Conservation (phyloP, 2,329 filamentous ascomycete species). For the Magnaporthiopsis poae region DNA sequence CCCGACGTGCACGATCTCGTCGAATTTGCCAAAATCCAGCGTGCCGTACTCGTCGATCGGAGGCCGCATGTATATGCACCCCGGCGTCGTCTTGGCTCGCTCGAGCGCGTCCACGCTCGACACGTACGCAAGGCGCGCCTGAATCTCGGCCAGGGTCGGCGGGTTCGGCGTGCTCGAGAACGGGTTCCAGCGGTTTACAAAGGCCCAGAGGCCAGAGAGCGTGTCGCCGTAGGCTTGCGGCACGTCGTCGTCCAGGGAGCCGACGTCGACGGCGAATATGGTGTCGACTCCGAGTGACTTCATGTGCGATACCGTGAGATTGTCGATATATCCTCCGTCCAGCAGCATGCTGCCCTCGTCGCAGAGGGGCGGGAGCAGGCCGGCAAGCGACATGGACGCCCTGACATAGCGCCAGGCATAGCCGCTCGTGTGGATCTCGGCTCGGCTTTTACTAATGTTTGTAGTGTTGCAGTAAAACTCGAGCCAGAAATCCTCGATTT, state of each 20-base stretch:
- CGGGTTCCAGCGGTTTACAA: constrained; percentile 93
- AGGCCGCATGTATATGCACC: constrained; percentile 92
- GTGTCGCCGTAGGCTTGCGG: constrained; percentile 91
- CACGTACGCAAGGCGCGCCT: constrained; percentile 87
- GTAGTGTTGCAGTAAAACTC: constrained; percentile 99
- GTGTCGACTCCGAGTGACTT: constrained; percentile 84
- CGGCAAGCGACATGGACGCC: constrained; percentile 92
- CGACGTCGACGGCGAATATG: constrained; percentile 93
- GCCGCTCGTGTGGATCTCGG: constrained; percentile 87
- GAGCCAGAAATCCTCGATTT: constrained; percentile 98
- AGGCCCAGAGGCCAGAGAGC: constrained; percentile 87
- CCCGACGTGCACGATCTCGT: constrained; percentile 87
- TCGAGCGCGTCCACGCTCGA: constrained; percentile 90
- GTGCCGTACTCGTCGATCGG: constrained; percentile 90
- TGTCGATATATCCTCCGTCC: constrained; percentile 94
- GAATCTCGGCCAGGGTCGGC: constrained; percentile 89
- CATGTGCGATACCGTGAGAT: constrained; percentile 94
- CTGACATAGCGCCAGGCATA: constrained; percentile 97
- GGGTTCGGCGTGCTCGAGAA: constrained; percentile 83
- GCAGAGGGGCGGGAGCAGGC: constrained; percentile 82
- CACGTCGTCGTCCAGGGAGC: constrained; percentile 79
- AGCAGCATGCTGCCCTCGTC: constrained; percentile 95
- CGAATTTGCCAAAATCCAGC: constrained; percentile 91
- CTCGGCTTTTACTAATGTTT: constrained; percentile 88
- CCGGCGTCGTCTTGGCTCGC: constrained; percentile 78